phyloP scores from a whole-genome alignment of 768 basidiomycete genomes.

The Psilocybe sp. region DNA sequence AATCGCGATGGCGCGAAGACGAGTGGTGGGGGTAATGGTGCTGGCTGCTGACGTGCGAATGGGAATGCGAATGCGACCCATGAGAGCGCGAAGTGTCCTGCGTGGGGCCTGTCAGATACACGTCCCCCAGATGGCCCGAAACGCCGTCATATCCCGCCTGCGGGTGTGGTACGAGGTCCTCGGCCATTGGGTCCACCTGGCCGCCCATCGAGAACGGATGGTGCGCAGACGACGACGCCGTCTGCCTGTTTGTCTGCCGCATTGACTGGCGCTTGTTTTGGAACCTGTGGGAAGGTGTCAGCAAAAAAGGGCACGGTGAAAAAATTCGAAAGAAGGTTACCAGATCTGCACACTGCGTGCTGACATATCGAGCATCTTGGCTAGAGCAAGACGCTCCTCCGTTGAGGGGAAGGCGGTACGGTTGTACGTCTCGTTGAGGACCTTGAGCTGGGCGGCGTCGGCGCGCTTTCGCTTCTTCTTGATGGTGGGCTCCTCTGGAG shows the following conservation, averaged over 20 bases:
- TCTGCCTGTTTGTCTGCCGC: slow-evolving; percentile 73
- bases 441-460: slow-evolving; percentile 74
- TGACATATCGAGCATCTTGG: slow-evolving; percentile 78
- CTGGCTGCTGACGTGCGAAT: slow-evolving; percentile 13
- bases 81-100: slow-evolving; percentile 37
- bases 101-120: slow-evolving; percentile 38
- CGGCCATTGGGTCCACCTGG: slow-evolving; percentile 33
- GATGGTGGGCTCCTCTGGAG: slow-evolving; percentile 63
- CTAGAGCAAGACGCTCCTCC: slow-evolving; percentile 76
- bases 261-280: slow-evolving; percentile 85
- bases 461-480: slow-evolving; percentile 90
- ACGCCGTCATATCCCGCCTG: slow-evolving; percentile 25
- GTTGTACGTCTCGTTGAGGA: slow-evolving; percentile 76
- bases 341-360: slow-evolving; percentile 86
- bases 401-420: slow-evolving; percentile 88
- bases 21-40: slow-evolving; percentile 26
- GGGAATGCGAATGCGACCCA: slow-evolving; percentile 28
- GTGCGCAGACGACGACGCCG: slow-evolving; percentile 45
- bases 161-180: slow-evolving; percentile 33
- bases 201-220: slow-evolving; percentile 45
- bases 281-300: slow-evolving; percentile 54
- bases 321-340: slow-evolving; percentile 35
- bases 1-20: slow-evolving; percentile 44
- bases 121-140: slow-evolving; percentile 16
- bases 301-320: slow-evolving; percentile 12